Conservation (phyloP, 345 rosid genomes). For the Euclidium syriacum region DNA sequence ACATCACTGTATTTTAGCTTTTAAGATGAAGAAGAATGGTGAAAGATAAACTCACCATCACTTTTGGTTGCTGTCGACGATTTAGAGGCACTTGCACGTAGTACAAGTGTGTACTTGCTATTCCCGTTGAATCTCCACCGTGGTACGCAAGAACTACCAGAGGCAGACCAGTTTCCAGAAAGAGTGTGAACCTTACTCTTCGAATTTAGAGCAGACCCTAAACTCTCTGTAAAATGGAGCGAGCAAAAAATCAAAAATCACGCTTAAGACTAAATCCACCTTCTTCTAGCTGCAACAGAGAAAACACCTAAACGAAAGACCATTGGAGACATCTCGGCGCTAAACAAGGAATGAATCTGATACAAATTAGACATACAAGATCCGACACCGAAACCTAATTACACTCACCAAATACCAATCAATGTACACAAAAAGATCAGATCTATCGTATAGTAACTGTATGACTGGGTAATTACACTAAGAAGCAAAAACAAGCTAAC, state of each 20-base stretch:
- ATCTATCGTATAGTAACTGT: not conserved
- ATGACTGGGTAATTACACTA: not conserved
- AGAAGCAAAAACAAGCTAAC: not conserved
- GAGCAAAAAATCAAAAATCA: not conserved
- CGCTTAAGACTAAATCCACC: not conserved
- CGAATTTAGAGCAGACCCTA: constrained; percentile 28
- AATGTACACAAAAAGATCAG: not conserved
- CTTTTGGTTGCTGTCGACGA: constrained; percentile 40
- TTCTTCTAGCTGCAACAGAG: not conserved
- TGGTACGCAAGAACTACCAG: constrained; percentile 28
- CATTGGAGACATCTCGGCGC: not conserved
- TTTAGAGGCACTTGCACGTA: constrained; percentile 46
- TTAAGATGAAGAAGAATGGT: not conserved
- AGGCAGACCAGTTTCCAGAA: constrained; percentile 26
- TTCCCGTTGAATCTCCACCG: constrained; percentile 32
- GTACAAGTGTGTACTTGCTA: constrained; percentile 25
- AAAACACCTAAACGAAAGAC: not conserved
- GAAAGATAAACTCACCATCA: constrained; percentile 40
- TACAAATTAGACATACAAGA: constrained; percentile 8
- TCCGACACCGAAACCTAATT: constrained; percentile 1
- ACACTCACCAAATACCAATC: not conserved
- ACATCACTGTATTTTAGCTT: not conserved
- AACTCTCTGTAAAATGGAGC: constrained; percentile 33
- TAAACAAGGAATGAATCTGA: not conserved
- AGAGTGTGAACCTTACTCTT: constrained; percentile 21